phyloP scores from a whole-genome alignment of 2,329 filamentous ascomycete species.

The Aspergillus eucalypticola region DNA sequence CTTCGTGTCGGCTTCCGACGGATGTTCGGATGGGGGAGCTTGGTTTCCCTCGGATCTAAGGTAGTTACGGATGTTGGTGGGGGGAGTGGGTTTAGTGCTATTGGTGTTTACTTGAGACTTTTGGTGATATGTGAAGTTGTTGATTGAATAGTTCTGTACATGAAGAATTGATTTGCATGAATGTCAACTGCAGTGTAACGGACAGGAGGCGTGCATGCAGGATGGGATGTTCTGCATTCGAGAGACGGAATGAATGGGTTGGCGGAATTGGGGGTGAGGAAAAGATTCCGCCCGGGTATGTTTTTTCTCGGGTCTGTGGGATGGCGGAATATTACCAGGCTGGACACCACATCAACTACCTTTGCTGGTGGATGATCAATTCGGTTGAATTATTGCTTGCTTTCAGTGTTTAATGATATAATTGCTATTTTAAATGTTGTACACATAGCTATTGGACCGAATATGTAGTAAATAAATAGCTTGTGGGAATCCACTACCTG shows the following conservation, averaged over 20 bases:
- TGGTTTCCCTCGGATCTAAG: too few relatives aligned
- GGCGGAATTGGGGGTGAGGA: background rate
- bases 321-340: conserved; percentile 12
- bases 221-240: background rate
- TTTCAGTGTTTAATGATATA: too few relatives aligned
- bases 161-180: background rate
- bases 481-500: conserved; percentile 90
- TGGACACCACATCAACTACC: conserved; percentile 33
- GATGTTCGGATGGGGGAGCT: background rate
- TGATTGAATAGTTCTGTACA: background rate
- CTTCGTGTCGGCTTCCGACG: conserved; percentile 3
- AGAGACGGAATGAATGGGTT: background rate
- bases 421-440: too few relatives aligned
- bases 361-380: conserved; percentile 49
- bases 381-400: conserved; percentile 82
- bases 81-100: too few relatives aligned
- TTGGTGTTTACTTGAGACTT: too few relatives aligned
- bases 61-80: too few relatives aligned
- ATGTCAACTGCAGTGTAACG: background rate
- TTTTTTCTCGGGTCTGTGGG: background rate
- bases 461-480: conserved; percentile 83
- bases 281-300: background rate
- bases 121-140: too few relatives aligned
- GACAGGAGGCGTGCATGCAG: background rate
- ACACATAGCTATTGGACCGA: conserved; percentile 81